Conservation (phyloP, 2,329 filamentous ascomycete genomes). For the Didymella pomorum region DNA sequence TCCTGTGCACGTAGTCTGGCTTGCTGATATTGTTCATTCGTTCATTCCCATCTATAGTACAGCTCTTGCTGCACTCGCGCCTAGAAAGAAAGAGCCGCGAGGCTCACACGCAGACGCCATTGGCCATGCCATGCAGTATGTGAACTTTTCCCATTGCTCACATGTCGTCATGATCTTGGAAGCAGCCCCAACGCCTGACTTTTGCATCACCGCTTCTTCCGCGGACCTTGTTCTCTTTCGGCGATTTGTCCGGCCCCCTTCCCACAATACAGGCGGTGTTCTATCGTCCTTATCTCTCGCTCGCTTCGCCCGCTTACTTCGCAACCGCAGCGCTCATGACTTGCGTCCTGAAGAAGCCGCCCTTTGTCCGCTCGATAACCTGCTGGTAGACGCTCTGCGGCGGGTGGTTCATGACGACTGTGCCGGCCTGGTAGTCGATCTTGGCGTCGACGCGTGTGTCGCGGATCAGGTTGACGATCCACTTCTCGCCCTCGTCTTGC, state of each 20-base stretch:
- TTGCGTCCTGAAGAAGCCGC: slow-evolving; percentile 97
- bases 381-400: slow-evolving; percentile 99
- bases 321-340: slow-evolving; percentile 74
- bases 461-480: slow-evolving; percentile 99
- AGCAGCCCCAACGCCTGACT: slow-evolving; percentile 10
- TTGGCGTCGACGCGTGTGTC: slow-evolving; percentile 98
- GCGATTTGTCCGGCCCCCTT: too few species aligned
- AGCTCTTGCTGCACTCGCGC: slow-evolving; percentile 8
- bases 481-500: slow-evolving; percentile 97
- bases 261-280: background rate
- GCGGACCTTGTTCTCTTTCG: too few species aligned
- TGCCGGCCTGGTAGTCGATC: slow-evolving; percentile 99
- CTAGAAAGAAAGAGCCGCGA: slow-evolving; percentile 9
- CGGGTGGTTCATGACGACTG: slow-evolving; percentile 99
- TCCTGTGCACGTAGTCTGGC: too few species aligned
- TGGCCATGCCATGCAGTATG: slow-evolving; percentile 16
- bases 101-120: slow-evolving; percentile 11
- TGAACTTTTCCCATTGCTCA: slow-evolving; percentile 2
- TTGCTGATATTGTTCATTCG: slow-evolving; percentile 3
- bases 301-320: slow-evolving; percentile 46
- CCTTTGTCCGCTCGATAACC: slow-evolving; percentile 99
- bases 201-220: background rate
- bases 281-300: background rate
- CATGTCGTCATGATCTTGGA: slow-evolving; percentile 9
- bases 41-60: slow-evolving; percentile 16